Conservation (phyloP, 1,139 yeast species). For the Blastobotrys proliferans region DNA sequence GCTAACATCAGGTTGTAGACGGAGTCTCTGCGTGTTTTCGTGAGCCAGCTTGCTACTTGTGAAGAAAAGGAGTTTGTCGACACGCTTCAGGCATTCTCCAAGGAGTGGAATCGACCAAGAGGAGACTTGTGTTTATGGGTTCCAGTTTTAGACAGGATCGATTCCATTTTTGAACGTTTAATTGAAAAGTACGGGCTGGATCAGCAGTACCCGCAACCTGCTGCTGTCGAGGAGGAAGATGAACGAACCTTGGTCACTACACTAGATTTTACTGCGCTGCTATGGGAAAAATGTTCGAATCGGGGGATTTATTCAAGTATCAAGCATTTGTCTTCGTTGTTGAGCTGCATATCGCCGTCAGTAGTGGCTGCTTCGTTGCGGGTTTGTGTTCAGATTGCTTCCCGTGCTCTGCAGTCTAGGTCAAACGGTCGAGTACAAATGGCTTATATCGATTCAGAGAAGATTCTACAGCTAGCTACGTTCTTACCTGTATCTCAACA, state of each 20-base stretch:
- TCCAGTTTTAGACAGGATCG: slow-evolving; percentile 69
- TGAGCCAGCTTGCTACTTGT: slow-evolving; percentile 37
- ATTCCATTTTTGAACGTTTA: slow-evolving; percentile 53
- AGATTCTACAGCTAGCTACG: slow-evolving; percentile 30
- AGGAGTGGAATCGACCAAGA: slow-evolving; percentile 59
- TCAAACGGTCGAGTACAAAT: slow-evolving; percentile 42
- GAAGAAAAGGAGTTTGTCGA: slow-evolving; percentile 37
- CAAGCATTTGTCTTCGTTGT: slow-evolving; percentile 56
- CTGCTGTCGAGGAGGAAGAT: slow-evolving; percentile 46
- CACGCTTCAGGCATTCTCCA: slow-evolving; percentile 33
- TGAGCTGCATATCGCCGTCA: slow-evolving; percentile 57
- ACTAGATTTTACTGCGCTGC: slow-evolving; percentile 55
- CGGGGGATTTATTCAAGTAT: slow-evolving; percentile 64
- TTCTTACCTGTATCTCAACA: slow-evolving; percentile 28
- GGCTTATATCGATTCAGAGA: slow-evolving; percentile 28
- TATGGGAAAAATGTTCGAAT: slow-evolving; percentile 68
- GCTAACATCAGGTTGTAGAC: slow-evolving; percentile 29
- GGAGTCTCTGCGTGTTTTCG: slow-evolving; percentile 40
- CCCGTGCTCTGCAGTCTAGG: slow-evolving; percentile 48
- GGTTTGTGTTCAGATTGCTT: slow-evolving; percentile 59
- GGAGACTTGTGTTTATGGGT: slow-evolving; percentile 80
- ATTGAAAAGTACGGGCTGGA: slow-evolving; percentile 54
- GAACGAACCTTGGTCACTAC: slow-evolving; percentile 48
- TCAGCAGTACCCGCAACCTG: slow-evolving; percentile 43
- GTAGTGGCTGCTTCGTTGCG: slow-evolving; percentile 61